Base-by-base conservation (phyloP, 371 early-diverging fungal genomes). In the Mortierella sp. region DNA sequence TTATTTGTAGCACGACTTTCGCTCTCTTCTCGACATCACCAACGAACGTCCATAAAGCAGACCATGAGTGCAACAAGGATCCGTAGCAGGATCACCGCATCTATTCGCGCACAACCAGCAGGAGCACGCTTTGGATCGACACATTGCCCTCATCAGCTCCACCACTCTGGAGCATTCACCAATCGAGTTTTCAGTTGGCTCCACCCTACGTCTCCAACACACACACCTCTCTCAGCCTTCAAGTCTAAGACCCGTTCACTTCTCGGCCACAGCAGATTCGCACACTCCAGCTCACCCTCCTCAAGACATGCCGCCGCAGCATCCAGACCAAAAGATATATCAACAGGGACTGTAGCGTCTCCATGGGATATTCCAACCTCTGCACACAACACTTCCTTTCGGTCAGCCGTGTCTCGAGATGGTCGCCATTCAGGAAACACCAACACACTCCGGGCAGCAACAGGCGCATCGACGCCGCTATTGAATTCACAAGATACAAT, bases 31-130 rank as follows among this genome's bases (percentile, higher is more conserved):
- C 13, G 21, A 38, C 65, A 65, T 65, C 38, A 38, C 65, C 38
- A 24, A 9, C 42, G 68, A 68, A 38, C 68, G 42, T 38, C 38
- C 68, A 9, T 5, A 50, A 38, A 16, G 50, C 50, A 38, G 24
- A 58, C n/a, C 70, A 84, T 84, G 84, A 78, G 70, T n/a, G 73
- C 50, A 52, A 68, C 81, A n/a, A 75, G 77, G 81, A 78, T 84
- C 52, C 81, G 19, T 16, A 16, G 48, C 48, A 31, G 78, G 38
- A 78, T 70, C 42, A 34, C 78, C 16, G 26, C 50, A 26, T 44
- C 55, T 3, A 34, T 60, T 45, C 70, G 63, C 21, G 19, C 63
- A 9, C 70, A 42, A 9, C 24, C 76, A 31, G 2, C 54, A 14
- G 72, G 26, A 11, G 45, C 78, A 2, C 45, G 28, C 7, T 38